Evolutionary conservation across 192 early-diverging fungal species (phyloP).

Genomic region (Entrophospora sp.): DNA sequence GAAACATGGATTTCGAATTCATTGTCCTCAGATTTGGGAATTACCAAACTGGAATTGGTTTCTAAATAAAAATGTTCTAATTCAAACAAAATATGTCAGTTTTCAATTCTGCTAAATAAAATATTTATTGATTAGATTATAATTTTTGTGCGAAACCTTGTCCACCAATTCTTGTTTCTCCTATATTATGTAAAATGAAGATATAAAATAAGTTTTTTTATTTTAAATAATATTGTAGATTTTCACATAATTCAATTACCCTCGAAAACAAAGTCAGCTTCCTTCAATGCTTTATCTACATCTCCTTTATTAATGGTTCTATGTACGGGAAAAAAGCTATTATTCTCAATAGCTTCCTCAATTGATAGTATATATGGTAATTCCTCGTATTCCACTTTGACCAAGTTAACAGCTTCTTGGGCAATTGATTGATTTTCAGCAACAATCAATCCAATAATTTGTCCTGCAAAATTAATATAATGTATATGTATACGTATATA

Average conservation of each 20-base stretch:
- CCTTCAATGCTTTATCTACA: conserved; percentile 44
- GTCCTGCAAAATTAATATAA: conserved; percentile 25
- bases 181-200: neutral
- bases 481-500: neutral
- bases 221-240: neutral
- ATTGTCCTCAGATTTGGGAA: conserved; percentile 65
- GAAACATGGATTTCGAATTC: conserved; percentile 74
- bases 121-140: no score
- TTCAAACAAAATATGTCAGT: no score
- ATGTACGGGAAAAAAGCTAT: conserved; percentile 51
- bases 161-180: conserved; percentile 12
- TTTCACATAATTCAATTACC: conserved; percentile 28
- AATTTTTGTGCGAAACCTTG: no score
- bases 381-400: conserved; percentile 64
- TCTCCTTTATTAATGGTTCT: conserved; percentile 53
- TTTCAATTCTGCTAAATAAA: no score
- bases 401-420: conserved; percentile 56
- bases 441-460: conserved; percentile 74
- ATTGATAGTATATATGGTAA: conserved; percentile 67
- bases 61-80: conserved; percentile 91
- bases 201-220: neutral
- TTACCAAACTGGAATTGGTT: conserved; percentile 58
- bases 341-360: conserved; percentile 64
- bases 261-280: conserved; percentile 42
- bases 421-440: conserved; percentile 59